Conservation (phyloP, 1,139 yeast genomes). For the Yamadazyma buinensis region DNA sequence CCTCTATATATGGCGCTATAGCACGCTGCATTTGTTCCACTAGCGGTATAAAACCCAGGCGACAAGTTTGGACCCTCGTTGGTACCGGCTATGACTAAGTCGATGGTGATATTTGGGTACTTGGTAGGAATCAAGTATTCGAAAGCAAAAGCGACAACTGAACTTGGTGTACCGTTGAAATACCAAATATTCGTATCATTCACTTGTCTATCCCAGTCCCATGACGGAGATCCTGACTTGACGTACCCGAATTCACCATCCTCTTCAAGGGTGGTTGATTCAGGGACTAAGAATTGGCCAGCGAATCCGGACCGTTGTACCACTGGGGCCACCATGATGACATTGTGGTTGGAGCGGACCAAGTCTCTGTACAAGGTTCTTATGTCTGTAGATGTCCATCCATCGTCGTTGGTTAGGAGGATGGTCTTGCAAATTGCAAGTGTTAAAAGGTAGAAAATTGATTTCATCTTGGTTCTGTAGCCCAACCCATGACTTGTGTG, state of each 20-base stretch:
- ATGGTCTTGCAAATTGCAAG: slow-evolving; percentile 17
- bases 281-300: slow-evolving; percentile 28
- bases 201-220: slow-evolving; percentile 46
- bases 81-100: slow-evolving; percentile 44
- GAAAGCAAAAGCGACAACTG: slow-evolving; percentile 38
- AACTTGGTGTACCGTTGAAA: slow-evolving; percentile 43
- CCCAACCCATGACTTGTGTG: no score
- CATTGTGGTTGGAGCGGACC: slow-evolving; percentile 25
- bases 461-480: slow-evolving; percentile 2
- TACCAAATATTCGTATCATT: slow-evolving; percentile 42
- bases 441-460: background rate
- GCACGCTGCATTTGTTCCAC: slow-evolving; percentile 46
- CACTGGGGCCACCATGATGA: slow-evolving; percentile 32
- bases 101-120: slow-evolving; percentile 30
- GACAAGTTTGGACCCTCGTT: slow-evolving; percentile 44
- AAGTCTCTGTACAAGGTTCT: slow-evolving; percentile 30
- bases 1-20: slow-evolving; percentile 42
- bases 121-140: slow-evolving; percentile 36
- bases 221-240: slow-evolving; percentile 37
- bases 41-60: slow-evolving; percentile 32
- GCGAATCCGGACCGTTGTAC: slow-evolving; percentile 28
- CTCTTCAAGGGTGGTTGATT: slow-evolving; percentile 11
- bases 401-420: slow-evolving; percentile 31
- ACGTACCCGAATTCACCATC: slow-evolving; percentile 39
- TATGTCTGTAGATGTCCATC: slow-evolving; percentile 30